Conservation (phyloP, 129 eudicot genomes). For the Saposhnikovia divaricata region DNA sequence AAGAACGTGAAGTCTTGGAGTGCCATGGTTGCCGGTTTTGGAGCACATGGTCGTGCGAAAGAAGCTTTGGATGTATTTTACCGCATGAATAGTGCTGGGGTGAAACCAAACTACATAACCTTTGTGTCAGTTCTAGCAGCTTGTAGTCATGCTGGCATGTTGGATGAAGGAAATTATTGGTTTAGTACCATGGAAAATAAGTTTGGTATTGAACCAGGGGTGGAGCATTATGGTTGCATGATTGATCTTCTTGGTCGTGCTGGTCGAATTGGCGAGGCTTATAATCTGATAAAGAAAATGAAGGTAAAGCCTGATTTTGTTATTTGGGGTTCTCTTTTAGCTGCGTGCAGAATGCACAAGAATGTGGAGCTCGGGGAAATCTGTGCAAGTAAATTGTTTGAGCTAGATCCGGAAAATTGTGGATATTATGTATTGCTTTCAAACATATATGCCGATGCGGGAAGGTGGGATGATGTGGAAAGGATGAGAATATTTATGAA, state of each 20-base stretch:
- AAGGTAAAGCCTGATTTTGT: constrained; percentile 38
- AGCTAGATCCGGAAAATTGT: constrained; percentile 43
- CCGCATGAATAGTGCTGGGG: constrained; percentile 24
- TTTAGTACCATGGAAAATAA: constrained; percentile 33
- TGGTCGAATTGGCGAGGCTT: constrained; percentile 29
- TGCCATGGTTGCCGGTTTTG: constrained; percentile 47
- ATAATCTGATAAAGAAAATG: constrained; percentile 33
- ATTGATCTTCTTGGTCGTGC: constrained; percentile 49
- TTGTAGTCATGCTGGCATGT: constrained; percentile 39
- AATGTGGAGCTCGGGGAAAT: constrained; percentile 40
- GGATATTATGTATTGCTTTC: constrained; percentile 63
- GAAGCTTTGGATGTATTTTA: constrained; percentile 36
- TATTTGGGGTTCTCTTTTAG: constrained; percentile 44
- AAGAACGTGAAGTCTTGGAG: constrained; percentile 46
- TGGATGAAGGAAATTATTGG: constrained; percentile 47
- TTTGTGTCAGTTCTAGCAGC: constrained; percentile 42
- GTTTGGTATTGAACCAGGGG: constrained; percentile 26
- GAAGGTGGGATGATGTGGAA: constrained; percentile 63
- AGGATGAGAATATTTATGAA: constrained; percentile 43
- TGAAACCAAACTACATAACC: constrained; percentile 34
- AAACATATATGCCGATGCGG: constrained; percentile 60
- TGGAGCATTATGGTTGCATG: constrained; percentile 44
- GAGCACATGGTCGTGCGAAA: constrained; percentile 34
- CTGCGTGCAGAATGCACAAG: constrained; percentile 41
- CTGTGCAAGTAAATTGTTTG: constrained; percentile 35